Evolutionary conservation across 2,329 filamentous ascomycete genomes (phyloP), one percentile per base, ranked within the genome.

Genomic region (Mollisia scopiformis): DNA sequence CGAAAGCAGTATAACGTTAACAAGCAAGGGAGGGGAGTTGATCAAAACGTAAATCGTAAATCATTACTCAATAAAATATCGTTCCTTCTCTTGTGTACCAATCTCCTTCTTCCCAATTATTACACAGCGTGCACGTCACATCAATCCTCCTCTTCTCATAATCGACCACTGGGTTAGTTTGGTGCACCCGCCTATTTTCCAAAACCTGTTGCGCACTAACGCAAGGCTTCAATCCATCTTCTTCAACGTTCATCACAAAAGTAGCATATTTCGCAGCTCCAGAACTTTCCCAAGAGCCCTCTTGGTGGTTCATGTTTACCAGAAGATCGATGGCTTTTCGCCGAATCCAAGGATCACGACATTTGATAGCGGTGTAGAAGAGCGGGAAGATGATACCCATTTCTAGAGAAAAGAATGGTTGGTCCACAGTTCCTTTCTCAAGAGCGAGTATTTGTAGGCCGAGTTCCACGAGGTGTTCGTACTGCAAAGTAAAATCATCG

Each of bases 201-300:
- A 28, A 14, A 8, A 62, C 33, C 37, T 52, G 23, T 6, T 27
- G 13, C n/a, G 21, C 25, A 10, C 19, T 30, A n/a, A 25, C 41
- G 14, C 41, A 49, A n/a, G 27, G n/a, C 27, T 14, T 25, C 28
- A 63, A 21, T 7, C 55, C 63, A 23, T 55, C 52, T 35, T 61
- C 62, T 52, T 63, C 64, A 54, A 63, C 28, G 6, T 37, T 31
- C 16, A 66, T 60, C 13, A 64, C 61, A 46, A 59, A 31, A 16
- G 57, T 50, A 8, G 65, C 58, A 16, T 60, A 55, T 4, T 14
- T 27, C 2, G 61, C 53, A 0, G 59, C 50, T 14, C 21, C 39
- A 6, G 8, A 37, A 49, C 65, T 61, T 13, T 89, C 85, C 87
- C 87, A 89, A 78, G 89, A 85, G 30, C 84, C 86, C 72, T 90